Percentiles rank a stretch among this genome's conserved stretches.
Evolutionary conservation across 1,139 yeast species (phyloP).

Genomic region (Geotrichum restrictum): DNA sequence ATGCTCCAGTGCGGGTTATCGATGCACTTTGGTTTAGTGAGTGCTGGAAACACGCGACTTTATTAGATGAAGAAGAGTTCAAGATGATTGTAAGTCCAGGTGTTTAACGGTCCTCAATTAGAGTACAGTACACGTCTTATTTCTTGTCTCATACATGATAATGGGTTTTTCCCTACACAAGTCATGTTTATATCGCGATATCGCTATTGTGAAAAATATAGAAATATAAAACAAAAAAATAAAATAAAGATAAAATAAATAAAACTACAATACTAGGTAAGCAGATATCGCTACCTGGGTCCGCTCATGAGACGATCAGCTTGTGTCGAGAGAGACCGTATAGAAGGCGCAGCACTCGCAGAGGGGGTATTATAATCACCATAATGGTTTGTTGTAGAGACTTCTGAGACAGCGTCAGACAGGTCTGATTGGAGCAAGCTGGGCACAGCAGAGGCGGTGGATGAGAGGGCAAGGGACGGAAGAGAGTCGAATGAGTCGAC

Average conservation of each 20-base stretch:
- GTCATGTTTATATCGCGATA: not conserved
- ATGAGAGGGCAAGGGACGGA: slow-evolving; percentile 3
- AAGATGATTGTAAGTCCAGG: not conserved
- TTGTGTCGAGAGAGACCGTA: slow-evolving; percentile 8
- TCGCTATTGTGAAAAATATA: not conserved
- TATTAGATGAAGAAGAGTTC: slow-evolving; percentile 25
- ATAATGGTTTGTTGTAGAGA: slow-evolving; percentile 8
- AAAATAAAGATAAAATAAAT: not conserved
- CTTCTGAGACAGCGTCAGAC: slow-evolving; percentile 5
- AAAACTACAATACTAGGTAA: not conserved
- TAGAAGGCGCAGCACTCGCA: slow-evolving; percentile 9
- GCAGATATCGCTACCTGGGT: not conserved
- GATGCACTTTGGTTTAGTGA: slow-evolving; percentile 29
- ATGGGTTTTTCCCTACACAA: not conserved
- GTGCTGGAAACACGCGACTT: slow-evolving; percentile 30
- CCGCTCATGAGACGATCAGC: slow-evolving; percentile 1
- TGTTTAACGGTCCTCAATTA: not conserved
- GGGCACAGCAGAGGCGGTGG: not conserved
- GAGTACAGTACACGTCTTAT: not conserved
- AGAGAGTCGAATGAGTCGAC: slow-evolving; percentile 1
- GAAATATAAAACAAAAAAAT: not conserved
- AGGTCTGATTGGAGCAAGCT: not conserved
- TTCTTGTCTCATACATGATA: not conserved
- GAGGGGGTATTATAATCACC: slow-evolving; percentile 10
- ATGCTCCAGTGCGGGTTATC: slow-evolving; percentile 26